Conservation (phyloP, 768 basidiomycete genomes). For the Gymnopilus dilepis region DNA sequence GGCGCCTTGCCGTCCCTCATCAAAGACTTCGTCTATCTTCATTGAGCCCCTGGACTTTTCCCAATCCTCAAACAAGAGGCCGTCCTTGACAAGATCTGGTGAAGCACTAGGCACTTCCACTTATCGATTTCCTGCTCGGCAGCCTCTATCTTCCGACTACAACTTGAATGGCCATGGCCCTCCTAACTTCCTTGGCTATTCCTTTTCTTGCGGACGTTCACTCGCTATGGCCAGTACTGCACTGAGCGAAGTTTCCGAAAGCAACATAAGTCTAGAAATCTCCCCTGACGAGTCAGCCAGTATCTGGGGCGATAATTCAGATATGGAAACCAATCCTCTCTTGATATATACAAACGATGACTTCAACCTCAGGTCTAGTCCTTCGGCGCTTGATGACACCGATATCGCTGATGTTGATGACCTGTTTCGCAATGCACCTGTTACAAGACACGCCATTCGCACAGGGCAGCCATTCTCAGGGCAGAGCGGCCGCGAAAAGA, state of each 20-base stretch:
- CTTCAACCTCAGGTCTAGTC: too few relatives aligned
- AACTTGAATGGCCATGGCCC: neutral
- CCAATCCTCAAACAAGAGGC: constrained; percentile 6
- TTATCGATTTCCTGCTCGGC: neutral
- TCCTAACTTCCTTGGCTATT: constrained; percentile 1
- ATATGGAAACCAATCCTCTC: neutral
- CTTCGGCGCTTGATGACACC: neutral
- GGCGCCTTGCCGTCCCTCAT: neutral
- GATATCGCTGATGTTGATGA: constrained; percentile 1
- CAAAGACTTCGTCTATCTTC: constrained; percentile 19
- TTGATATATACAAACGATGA: too few relatives aligned
- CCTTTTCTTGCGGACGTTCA: constrained; percentile 8
- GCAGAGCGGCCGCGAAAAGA: neutral
- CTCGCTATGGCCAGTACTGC: neutral
- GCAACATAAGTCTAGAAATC: neutral
- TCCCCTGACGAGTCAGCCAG: neutral
- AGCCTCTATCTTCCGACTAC: neutral
- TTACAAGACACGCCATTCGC: neutral
- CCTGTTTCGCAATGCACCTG: neutral
- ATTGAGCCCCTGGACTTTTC: constrained; percentile 22
- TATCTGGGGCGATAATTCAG: neutral
- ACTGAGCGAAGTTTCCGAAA: neutral
- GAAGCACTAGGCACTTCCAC: neutral
- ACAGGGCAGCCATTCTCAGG: neutral
- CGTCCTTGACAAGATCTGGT: neutral